These are phyloP conservation scores for Strigomonas oncopelti DNA, from an alignment of 208 protist genomes.

Conservation along the genomic window DNA sequence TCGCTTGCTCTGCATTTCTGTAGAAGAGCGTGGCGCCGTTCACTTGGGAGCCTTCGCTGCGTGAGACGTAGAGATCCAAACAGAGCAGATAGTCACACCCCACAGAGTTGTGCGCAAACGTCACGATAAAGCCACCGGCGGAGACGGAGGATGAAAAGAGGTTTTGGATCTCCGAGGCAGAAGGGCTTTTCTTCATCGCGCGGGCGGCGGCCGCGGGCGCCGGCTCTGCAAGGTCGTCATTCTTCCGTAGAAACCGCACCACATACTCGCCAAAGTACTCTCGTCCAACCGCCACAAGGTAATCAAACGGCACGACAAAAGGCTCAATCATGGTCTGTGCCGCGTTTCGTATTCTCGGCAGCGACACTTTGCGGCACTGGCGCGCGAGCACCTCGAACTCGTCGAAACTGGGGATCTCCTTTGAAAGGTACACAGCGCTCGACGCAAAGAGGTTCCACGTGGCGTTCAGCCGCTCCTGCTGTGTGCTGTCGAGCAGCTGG, in stretches of 20 bases:
- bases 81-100: neutral
- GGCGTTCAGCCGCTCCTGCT: slow-evolving; percentile 59
- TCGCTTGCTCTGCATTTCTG: neutral
- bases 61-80: neutral
- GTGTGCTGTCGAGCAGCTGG: slow-evolving; percentile 67
- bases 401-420: slow-evolving; percentile 14
- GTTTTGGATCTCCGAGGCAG: neutral
- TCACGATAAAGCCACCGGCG: neutral
- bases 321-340: slow-evolving; percentile 21
- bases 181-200: neutral
- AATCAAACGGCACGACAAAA: neutral
- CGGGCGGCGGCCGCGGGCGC: too few relatives aligned
- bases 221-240: neutral
- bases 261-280: neutral
- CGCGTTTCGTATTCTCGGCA: slow-evolving; percentile 13
- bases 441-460: slow-evolving; percentile 6
- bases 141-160: neutral
- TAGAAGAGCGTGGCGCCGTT: neutral
- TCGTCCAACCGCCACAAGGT: neutral
- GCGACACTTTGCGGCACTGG: slow-evolving; percentile 27
- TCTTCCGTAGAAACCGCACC: neutral
- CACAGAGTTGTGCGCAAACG: neutral
- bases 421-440: slow-evolving; percentile 18
- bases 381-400: slow-evolving; percentile 39
- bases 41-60: neutral